Evolutionary conservation across 1,284 basidiomycete species (phyloP).

Genomic region (Xerocomus amazonicus): DNA sequence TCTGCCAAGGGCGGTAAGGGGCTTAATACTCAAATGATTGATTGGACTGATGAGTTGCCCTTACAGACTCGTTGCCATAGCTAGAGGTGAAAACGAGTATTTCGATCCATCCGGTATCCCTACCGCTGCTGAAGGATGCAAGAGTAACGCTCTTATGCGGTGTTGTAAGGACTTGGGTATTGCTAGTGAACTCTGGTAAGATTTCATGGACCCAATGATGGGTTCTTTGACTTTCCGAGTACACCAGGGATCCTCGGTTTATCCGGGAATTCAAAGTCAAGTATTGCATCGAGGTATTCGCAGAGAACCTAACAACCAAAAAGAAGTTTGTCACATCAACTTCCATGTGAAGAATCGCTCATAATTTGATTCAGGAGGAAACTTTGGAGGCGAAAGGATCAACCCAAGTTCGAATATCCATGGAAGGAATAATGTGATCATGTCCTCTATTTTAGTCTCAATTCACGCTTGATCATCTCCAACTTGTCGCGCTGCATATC

Average conservation of each 20-base stretch:
- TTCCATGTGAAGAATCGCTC: not conserved
- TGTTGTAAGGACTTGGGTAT: slow-evolving; percentile 98
- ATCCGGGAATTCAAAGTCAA: slow-evolving; percentile 91
- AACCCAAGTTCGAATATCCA: slow-evolving; percentile 82
- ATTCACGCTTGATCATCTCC: slow-evolving; percentile 1
- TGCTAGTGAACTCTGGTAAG: slow-evolving; percentile 93
- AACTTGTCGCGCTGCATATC: not conserved
- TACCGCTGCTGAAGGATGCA: slow-evolving; percentile 93
- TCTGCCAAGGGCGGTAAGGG: slow-evolving; percentile 84
- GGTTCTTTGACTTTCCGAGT: not conserved
- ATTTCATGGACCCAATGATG: not conserved
- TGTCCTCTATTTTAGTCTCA: not conserved
- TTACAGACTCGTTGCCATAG: slow-evolving; percentile 80
- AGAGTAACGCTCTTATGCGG: slow-evolving; percentile 96
- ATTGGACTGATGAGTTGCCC: not conserved
- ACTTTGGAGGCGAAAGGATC: slow-evolving; percentile 86
- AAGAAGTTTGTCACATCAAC: slow-evolving; percentile 67
- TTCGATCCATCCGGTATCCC: slow-evolving; percentile 90
- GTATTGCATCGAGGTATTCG: slow-evolving; percentile 84
- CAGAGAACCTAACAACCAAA: slow-evolving; percentile 77
- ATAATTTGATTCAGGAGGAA: slow-evolving; percentile 62
- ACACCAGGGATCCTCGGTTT: slow-evolving; percentile 86
- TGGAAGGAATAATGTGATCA: slow-evolving; percentile 66
- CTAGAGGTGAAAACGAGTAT: slow-evolving; percentile 96
- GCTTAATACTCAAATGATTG: not conserved